Evolutionary conservation across 768 basidiomycete species (phyloP).

Genomic region (Termitomyces sp.): DNA sequence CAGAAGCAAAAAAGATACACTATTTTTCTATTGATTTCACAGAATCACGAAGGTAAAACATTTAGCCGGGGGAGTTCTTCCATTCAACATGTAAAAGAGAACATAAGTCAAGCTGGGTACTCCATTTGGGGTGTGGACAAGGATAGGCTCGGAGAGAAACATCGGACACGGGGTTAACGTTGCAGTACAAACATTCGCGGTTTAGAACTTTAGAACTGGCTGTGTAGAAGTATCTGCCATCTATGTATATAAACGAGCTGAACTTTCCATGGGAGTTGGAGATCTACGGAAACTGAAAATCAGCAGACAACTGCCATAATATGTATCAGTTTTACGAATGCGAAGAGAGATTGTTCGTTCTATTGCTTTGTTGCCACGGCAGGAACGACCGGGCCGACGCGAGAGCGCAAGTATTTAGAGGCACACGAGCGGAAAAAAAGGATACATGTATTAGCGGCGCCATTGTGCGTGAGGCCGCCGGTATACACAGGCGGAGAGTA

Average conservation of each 20-base stretch:
- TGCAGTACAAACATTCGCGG: too few species aligned
- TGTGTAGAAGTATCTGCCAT: not conserved
- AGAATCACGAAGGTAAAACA: not conserved
- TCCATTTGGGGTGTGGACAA: not conserved
- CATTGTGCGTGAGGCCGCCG: too few species aligned
- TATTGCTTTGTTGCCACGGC: not conserved
- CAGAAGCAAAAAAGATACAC: not conserved
- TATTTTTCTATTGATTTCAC: not conserved
- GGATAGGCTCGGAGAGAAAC: not conserved
- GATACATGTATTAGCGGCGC: too few species aligned
- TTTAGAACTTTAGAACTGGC: not conserved
- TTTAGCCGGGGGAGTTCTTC: not conserved
- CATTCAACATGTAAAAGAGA: not conserved
- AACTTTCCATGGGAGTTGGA: not conserved
- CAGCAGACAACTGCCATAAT: too few species aligned
- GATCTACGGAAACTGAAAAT: too few species aligned
- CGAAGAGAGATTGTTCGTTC: too few species aligned
- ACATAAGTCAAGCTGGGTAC: not conserved
- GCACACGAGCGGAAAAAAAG: conserved; percentile 15
- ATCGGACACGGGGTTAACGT: too few species aligned
- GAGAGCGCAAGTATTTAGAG: not conserved
- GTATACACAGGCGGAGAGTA: too few species aligned
- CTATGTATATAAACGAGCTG: too few species aligned
- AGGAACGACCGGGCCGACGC: conserved; percentile 3
- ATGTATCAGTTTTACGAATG: not conserved